Evolutionary conservation across 345 rosid genomes (phyloP).

Genomic region (Populus deltoides): DNA sequence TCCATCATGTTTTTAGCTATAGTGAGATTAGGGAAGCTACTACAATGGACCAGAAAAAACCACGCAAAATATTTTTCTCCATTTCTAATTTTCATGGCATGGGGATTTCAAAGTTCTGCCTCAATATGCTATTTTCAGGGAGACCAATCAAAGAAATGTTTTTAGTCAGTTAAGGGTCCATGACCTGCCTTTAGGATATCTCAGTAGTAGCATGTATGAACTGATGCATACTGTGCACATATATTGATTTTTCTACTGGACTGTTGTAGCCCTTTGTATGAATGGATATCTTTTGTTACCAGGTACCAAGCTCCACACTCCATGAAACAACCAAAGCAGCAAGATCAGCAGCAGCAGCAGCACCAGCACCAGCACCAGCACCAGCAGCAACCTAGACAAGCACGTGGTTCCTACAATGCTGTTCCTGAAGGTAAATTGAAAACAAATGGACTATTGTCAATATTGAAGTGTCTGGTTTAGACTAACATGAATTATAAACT

Average conservation of each 20-base stretch:
- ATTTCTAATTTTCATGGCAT: not conserved
- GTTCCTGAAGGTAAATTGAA: slow-evolving; percentile 59
- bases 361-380: slow-evolving; percentile 47
- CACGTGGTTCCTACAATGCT: slow-evolving; percentile 45
- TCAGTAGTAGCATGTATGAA: not conserved
- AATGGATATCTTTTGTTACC: not conserved
- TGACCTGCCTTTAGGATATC: not conserved
- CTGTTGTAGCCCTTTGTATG: slow-evolving; percentile 1
- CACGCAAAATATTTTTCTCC: too few species aligned
- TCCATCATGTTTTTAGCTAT: not conserved
- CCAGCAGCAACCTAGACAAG: slow-evolving; percentile 52
- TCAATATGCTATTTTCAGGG: too few species aligned
- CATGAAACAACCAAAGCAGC: slow-evolving; percentile 51
- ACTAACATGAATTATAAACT: not conserved
- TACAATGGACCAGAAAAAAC: not conserved
- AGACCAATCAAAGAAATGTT: not conserved
- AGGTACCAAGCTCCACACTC: slow-evolving; percentile 84
- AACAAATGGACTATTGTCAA: slow-evolving; percentile 1
- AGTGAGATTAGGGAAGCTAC: not conserved
- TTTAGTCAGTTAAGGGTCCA: not conserved
- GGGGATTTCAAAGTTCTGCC: not conserved
- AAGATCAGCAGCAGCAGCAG: slow-evolving; percentile 37
- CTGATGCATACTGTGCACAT: not conserved
- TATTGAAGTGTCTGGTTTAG: not conserved
- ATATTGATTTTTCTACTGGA: not conserved